A percentile compares a stretch with the other conserved stretches of the same genome.
Conservation (phyloP, 2,329 filamentous ascomycete species). For the Orbilia brochopaga region DNA sequence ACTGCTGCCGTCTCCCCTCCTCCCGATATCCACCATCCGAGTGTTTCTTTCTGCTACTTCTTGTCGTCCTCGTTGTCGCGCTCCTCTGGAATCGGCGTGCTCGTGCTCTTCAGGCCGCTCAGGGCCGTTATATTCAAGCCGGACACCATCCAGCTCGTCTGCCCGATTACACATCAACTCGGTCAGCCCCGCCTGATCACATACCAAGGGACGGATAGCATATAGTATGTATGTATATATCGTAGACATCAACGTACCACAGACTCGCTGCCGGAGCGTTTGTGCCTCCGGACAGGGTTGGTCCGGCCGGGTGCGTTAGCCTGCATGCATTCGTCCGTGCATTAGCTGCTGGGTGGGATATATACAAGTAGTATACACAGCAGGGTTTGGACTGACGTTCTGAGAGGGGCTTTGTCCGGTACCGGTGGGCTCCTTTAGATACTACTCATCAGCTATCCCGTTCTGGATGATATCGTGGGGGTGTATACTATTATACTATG, state of each 20-base stretch:
- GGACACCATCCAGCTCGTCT: background rate
- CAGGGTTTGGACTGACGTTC: no score
- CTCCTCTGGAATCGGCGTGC: background rate
- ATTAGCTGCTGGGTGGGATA: no score
- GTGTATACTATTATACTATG: no score
- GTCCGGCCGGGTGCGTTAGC: background rate
- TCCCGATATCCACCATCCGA: background rate
- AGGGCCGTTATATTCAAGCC: background rate
- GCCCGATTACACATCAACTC: background rate
- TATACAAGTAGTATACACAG: no score
- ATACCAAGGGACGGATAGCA: no score
- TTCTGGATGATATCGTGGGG: no score
- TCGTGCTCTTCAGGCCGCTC: background rate
- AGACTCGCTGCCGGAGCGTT: constrained; percentile 1
- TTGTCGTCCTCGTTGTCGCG: background rate
- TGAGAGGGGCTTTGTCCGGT: no score
- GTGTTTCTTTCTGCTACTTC: background rate
- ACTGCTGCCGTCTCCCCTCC: background rate
- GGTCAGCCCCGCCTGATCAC: no score
- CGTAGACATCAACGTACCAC: no score
- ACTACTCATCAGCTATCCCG: no score
- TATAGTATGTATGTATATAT: no score
- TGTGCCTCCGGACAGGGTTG: background rate
- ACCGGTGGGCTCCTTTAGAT: no score
- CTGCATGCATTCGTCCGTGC: background rate